Percentiles rank a stretch among this genome's conserved stretches.
Evolutionary conservation across 805 yeast species (phyloP).

Genomic region (Barnettozyma pratensis): DNA sequence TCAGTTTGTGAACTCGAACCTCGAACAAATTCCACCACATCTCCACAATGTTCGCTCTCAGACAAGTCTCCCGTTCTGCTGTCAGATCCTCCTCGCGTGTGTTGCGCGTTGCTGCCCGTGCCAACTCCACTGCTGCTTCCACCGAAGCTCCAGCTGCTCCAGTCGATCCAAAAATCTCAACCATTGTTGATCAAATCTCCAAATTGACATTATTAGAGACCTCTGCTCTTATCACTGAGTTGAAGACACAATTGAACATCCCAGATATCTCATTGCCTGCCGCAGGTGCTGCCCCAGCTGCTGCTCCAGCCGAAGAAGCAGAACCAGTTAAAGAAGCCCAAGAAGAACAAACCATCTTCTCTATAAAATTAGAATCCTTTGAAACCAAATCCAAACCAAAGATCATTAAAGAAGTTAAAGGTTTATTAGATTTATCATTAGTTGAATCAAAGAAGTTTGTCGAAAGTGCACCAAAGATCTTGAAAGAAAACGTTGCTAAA

Average conservation of each 20-base stretch:
- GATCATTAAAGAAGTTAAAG: conserved; percentile 95
- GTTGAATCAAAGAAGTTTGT: conserved; percentile 98
- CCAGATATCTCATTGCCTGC: conserved; percentile 90
- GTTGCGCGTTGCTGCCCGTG: conserved; percentile 25
- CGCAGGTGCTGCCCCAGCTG: conserved; percentile 53
- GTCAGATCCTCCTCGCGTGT: conserved; percentile 14
- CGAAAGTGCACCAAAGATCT: conserved; percentile 92
- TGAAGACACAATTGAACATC: conserved; percentile 79
- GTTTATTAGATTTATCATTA: conserved; percentile 81
- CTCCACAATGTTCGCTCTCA: conserved; percentile 2
- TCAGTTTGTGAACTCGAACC: neutral
- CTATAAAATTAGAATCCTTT: conserved; percentile 86
- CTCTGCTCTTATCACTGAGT: conserved; percentile 74
- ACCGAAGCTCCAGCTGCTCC: conserved; percentile 39
- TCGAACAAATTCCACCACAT: neutral
- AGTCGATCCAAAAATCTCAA: conserved; percentile 82
- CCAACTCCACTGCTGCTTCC: conserved; percentile 47
- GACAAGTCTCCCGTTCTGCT: conserved; percentile 2
- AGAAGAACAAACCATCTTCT: conserved; percentile 91
- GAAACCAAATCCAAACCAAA: conserved; percentile 96
- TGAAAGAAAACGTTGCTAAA: conserved; percentile 93
- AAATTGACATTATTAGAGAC: conserved; percentile 91
- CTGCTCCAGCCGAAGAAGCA: conserved; percentile 66
- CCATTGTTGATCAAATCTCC: conserved; percentile 88
- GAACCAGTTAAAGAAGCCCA: conserved; percentile 70